Percentiles rank a stretch among this genome's conserved stretches.
Conservation (phyloP, 176 grass and related monocot genomes). For the Dactylis glomerata region DNA sequence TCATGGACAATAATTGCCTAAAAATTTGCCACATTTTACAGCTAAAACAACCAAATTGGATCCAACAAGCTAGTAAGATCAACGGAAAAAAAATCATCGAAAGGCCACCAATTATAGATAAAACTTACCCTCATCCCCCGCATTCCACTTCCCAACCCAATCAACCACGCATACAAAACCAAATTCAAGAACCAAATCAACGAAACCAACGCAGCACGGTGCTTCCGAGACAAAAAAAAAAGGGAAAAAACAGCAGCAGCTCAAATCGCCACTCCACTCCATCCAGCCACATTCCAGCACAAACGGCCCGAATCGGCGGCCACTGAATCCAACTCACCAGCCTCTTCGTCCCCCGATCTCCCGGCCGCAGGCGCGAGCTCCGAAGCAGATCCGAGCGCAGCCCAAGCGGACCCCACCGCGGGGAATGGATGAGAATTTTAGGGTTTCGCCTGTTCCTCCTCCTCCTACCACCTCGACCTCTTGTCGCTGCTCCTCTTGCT, state of each 20-base stretch:
- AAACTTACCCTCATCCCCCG: constrained; percentile 1
- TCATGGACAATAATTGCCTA: neutral
- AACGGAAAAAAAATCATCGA: neutral
- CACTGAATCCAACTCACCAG: constrained; percentile 1
- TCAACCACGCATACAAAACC: neutral
- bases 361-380: constrained; percentile 35
- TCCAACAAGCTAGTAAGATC: constrained; percentile 3
- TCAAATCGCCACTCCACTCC: neutral
- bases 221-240: neutral
- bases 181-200: constrained; percentile 26
- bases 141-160: constrained; percentile 5
- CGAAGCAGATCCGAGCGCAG: constrained; percentile 30
- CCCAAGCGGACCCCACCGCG: neutral
- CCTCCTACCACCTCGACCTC: neutral
- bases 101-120: neutral
- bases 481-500: neutral
- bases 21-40: neutral
- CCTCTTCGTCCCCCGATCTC: constrained; percentile 21
- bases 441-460: constrained; percentile 3
- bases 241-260: neutral
- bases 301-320: neutral
- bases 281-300: constrained; percentile 34
- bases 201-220: neutral
- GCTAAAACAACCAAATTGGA: constrained; percentile 2
- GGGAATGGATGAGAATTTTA: neutral